A percentile compares a stretch with the other conserved stretches of the same genome.
Evolutionary conservation across 2,329 filamentous ascomycete species (phyloP).

Genomic region (Myriangium duriaei): DNA sequence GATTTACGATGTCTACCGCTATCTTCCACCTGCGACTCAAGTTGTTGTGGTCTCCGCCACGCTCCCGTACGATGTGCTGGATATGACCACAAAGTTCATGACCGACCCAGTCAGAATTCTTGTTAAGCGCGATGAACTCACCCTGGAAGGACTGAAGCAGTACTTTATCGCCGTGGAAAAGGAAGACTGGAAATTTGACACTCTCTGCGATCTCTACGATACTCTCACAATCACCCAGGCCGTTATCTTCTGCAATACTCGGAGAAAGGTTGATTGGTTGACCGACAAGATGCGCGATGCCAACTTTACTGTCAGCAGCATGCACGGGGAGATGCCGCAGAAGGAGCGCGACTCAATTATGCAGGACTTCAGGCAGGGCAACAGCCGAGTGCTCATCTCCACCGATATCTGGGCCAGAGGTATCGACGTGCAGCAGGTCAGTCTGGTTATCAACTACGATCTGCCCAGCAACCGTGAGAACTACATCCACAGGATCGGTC

Average conservation of each 20-base stretch:
- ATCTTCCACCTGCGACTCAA: constrained; percentile 89
- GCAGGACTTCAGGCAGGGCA: constrained; percentile 96
- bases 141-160: constrained; percentile 92
- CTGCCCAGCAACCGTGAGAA: constrained; percentile 97
- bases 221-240: constrained; percentile 97
- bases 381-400: constrained; percentile 89
- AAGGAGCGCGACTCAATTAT: constrained; percentile 98
- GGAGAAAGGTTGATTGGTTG: constrained; percentile 97
- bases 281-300: constrained; percentile 99
- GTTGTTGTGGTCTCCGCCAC: constrained; percentile 98
- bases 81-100: constrained; percentile 99
- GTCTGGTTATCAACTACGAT: constrained; percentile 97
- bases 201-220: constrained; percentile 95
- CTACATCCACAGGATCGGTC: constrained; percentile 97
- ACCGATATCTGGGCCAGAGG: constrained; percentile 97
- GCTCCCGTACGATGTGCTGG: constrained; percentile 90
- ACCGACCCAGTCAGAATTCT: constrained; percentile 91
- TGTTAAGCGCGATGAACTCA: constrained; percentile 97
- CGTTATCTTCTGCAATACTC: constrained; percentile 99
- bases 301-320: constrained; percentile 96
- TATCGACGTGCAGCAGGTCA: constrained; percentile 98
- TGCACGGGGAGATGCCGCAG: constrained; percentile 99
- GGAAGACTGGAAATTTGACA: constrained; percentile 99
- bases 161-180: constrained; percentile 99
- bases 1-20: constrained; percentile 97